Conservation (phyloP, 768 basidiomycete species). For the Neoboletus magnificus region DNA sequence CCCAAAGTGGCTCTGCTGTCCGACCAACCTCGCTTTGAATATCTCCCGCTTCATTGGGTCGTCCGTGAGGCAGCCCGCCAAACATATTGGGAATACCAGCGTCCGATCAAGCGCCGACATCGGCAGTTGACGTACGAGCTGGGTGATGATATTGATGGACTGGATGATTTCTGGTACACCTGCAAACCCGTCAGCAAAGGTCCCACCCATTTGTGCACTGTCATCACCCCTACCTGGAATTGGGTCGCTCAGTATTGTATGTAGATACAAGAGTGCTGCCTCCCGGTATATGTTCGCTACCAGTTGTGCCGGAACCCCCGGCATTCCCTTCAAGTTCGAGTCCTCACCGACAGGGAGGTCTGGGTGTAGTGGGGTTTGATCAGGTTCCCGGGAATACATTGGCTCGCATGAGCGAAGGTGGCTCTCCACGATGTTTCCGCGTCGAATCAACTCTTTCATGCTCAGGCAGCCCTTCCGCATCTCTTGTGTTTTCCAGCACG, state of each 20-base stretch:
- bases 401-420: slow-evolving; percentile 47
- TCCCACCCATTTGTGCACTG: neutral
- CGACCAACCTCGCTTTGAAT: slow-evolving; percentile 54
- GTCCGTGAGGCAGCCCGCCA: slow-evolving; percentile 73
- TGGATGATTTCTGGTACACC: slow-evolving; percentile 69
- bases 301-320: slow-evolving; percentile 32
- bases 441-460: slow-evolving; percentile 67
- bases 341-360: slow-evolving; percentile 30
- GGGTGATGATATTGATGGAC: slow-evolving; percentile 53
- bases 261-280: slow-evolving; percentile 61
- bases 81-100: slow-evolving; percentile 68
- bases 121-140: slow-evolving; percentile 50
- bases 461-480: slow-evolving; percentile 64
- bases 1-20: slow-evolving; percentile 55
- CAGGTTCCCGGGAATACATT: slow-evolving; percentile 28
- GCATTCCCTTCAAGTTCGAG: slow-evolving; percentile 20
- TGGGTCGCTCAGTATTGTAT: slow-evolving; percentile 66
- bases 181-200: slow-evolving; percentile 27
- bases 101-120: slow-evolving; percentile 62
- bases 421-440: slow-evolving; percentile 71
- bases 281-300: slow-evolving; percentile 62
- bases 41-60: slow-evolving; percentile 55
- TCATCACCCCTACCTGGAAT: slow-evolving; percentile 55
- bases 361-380: slow-evolving; percentile 41
- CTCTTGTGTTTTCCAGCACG: slow-evolving; percentile 71